phyloP scores from a whole-genome alignment of 2,329 filamentous ascomycete species.

The Microdochium paspali region DNA sequence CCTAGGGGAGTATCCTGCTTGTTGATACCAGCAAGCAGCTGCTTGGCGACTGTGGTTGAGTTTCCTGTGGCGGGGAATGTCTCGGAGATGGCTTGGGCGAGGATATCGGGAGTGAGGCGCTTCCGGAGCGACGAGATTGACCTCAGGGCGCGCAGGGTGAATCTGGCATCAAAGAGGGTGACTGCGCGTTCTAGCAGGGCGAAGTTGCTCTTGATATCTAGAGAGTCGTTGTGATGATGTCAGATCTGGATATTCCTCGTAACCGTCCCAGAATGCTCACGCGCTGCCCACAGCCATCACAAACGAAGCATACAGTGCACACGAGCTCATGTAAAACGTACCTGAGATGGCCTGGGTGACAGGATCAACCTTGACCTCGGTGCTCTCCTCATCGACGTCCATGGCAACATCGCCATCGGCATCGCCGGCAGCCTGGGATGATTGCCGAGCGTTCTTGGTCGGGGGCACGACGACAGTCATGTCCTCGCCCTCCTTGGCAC shows the following conservation, averaged over 20 bases:
- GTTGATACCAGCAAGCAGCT: constrained; percentile 61
- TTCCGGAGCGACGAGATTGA: constrained; percentile 96
- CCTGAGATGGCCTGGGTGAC: constrained; percentile 50
- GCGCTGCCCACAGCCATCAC: too few relatives aligned
- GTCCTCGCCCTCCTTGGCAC: constrained; percentile 58
- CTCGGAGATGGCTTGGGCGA: constrained; percentile 72
- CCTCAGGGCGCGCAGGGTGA: constrained; percentile 85
- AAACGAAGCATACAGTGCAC: neutral
- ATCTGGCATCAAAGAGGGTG: constrained; percentile 85
- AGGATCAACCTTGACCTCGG: constrained; percentile 50
- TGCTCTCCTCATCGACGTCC: constrained; percentile 47
- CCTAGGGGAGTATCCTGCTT: constrained; percentile 56
- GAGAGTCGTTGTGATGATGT: neutral
- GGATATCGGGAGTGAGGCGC: constrained; percentile 71
- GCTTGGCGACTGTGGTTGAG: constrained; percentile 57
- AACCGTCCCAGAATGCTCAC: too few relatives aligned
- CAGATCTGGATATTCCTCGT: neutral
- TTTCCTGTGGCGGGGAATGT: constrained; percentile 57
- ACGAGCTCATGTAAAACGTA: too few relatives aligned
- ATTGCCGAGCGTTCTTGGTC: constrained; percentile 53
- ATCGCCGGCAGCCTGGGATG: constrained; percentile 47
- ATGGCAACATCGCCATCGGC: constrained; percentile 63
- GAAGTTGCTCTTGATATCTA: constrained; percentile 95
- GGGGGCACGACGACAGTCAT: constrained; percentile 76
- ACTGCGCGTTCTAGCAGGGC: constrained; percentile 86